Conservation (phyloP, 306 rosid species). For the Rubus idaeus region DNA sequence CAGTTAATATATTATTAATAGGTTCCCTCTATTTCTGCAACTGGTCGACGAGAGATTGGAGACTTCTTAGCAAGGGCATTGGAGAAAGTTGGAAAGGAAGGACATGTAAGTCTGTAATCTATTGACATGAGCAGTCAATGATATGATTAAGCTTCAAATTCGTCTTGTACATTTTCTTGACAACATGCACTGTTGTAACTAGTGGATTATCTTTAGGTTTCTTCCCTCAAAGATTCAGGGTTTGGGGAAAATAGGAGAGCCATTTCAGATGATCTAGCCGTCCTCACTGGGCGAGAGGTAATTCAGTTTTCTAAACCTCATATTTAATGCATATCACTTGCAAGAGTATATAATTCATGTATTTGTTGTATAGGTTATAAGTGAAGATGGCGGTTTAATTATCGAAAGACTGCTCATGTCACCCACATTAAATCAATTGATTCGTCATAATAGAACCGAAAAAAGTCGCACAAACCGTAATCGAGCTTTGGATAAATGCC, state of each 20-base stretch:
- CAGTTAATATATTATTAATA: conserved; percentile 25
- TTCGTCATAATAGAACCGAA: background rate
- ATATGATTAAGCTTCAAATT: background rate
- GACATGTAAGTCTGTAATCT: conserved; percentile 21
- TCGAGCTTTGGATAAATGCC: conserved; percentile 13
- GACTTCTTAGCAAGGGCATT: conserved; percentile 83
- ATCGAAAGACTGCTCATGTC: conserved; percentile 46
- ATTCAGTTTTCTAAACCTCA: conserved; percentile 20
- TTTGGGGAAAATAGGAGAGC: conserved; percentile 85
- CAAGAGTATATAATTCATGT: background rate
- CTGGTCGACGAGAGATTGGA: conserved; percentile 82
- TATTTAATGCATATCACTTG: background rate
- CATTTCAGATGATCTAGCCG: conserved; percentile 71
- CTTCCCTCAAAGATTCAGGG: conserved; percentile 96
- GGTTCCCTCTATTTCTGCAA: conserved; percentile 96
- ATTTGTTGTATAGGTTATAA: conserved; percentile 53
- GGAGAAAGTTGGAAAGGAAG: conserved; percentile 94
- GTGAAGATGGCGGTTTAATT: conserved; percentile 65
- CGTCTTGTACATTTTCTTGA: conserved; percentile 10
- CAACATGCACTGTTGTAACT: conserved; percentile 21
- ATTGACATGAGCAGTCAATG: background rate
- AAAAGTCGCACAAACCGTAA: conserved; percentile 12
- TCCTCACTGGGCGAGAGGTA: conserved; percentile 90
- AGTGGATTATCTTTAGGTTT: conserved; percentile 51
- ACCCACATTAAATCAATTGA: conserved; percentile 12